A percentile compares a stretch with the other conserved stretches of the same genome.
phyloP scores from a whole-genome alignment of 306 rosid genomes.

The Pyrus betulifolia region DNA sequence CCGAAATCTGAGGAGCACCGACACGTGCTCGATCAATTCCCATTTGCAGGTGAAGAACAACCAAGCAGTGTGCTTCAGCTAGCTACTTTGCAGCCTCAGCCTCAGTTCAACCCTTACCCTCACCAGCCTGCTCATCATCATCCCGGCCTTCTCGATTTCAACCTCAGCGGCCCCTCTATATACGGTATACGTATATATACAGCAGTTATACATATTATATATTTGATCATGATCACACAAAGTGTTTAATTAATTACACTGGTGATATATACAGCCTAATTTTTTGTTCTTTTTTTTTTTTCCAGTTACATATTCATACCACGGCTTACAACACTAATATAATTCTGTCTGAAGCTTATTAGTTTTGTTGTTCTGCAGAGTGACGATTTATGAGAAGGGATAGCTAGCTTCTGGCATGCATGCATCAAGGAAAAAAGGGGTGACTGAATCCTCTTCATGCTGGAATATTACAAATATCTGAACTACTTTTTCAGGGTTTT shows the following conservation, averaged over 20 bases:
- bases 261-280: not conserved
- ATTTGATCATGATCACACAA: not conserved
- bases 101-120: constrained; percentile 18
- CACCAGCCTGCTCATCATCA: constrained; percentile 30
- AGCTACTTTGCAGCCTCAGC: constrained; percentile 5
- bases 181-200: constrained; percentile 6
- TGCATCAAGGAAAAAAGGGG: not conserved
- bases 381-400: not conserved
- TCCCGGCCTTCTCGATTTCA: constrained; percentile 37
- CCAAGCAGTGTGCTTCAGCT: constrained; percentile 33
- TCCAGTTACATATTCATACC: not conserved
- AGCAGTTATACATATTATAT: not conserved
- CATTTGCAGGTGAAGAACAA: constrained; percentile 28
- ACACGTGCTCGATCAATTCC: constrained; percentile 18
- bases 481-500: not conserved
- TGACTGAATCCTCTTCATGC: not conserved
- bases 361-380: not conserved
- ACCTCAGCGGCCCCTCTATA: constrained; percentile 23
- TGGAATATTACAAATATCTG: not conserved
- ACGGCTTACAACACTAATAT: not conserved
- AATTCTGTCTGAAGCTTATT: not conserved
- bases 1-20: constrained; percentile 8
- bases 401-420: not conserved
- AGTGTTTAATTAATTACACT: not conserved
- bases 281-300: not conserved